These are phyloP conservation scores for Phytophthora hibernalis DNA, from an alignment of 352 stramenopile genomes.

Conservation along the genomic window DNA sequence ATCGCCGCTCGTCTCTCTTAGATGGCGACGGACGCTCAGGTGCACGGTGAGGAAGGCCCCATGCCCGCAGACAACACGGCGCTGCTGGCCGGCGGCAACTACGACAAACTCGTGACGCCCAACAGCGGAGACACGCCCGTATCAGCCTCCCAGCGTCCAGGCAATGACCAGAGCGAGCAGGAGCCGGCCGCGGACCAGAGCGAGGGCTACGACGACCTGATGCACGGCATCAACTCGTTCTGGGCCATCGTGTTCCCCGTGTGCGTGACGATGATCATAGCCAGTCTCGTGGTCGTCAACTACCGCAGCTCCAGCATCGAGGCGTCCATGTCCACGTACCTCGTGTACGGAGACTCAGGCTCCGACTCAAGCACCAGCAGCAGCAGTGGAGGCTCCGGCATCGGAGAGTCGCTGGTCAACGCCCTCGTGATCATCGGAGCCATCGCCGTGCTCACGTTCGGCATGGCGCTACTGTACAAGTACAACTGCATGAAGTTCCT, in stretches of 20 bases:
- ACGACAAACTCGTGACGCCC: conserved; percentile 75
- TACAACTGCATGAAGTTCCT: conserved; percentile 89
- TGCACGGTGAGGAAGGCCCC: conserved; percentile 28
- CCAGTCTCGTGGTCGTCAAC: conserved; percentile 86
- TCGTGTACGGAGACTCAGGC: conserved; percentile 79
- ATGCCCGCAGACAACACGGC: conserved; percentile 49
- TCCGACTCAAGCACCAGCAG: conserved; percentile 25
- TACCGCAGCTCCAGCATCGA: conserved; percentile 81
- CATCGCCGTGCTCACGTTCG: conserved; percentile 87
- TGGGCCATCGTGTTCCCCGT: conserved; percentile 87
- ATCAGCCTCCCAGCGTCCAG: conserved; percentile 13
- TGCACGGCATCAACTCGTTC: conserved; percentile 91
- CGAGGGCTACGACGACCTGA: conserved; percentile 70
- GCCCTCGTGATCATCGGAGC: conserved; percentile 90
- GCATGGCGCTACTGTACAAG: conserved; percentile 92
- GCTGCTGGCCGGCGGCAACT: conserved; percentile 42
- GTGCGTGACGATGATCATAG: conserved; percentile 83
- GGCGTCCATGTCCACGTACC: conserved; percentile 84
- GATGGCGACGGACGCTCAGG: conserved; percentile 38
- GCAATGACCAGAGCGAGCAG: conserved; percentile 9
- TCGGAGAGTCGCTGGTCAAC: conserved; percentile 87
- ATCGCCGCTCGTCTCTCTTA: conserved; percentile 1
- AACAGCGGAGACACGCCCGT: conserved; percentile 40
- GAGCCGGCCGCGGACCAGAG: conserved; percentile 12
- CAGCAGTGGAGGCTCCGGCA: conserved; percentile 35